Percentiles rank a stretch among this genome's conserved stretches.
Conservation (phyloP, 164 flowering plant genomes). For the Protea cynaroides region DNA sequence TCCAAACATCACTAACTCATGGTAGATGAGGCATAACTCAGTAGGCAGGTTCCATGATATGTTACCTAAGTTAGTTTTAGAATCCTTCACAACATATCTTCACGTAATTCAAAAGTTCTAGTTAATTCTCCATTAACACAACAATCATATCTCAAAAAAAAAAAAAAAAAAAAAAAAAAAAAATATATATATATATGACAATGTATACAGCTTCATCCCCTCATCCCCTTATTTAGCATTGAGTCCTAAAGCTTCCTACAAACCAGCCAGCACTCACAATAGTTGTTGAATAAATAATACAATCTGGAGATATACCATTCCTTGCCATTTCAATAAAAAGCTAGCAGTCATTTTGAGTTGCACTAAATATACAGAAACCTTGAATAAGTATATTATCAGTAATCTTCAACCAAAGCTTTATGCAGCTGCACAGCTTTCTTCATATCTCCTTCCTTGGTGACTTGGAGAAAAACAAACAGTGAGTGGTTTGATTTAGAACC, state of each 20-base stretch:
- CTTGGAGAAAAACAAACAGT: conserved; percentile 70
- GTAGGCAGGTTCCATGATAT: conserved; percentile 29
- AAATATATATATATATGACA: conserved; percentile 83
- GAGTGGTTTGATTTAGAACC: conserved; percentile 67
- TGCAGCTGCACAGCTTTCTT: conserved; percentile 64
- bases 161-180: no score
- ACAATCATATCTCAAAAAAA: conserved; percentile 62
- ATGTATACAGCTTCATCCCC: conserved; percentile 64
- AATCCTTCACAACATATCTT: conserved; percentile 63
- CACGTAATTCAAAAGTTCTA: conserved; percentile 52
- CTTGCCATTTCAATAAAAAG: conserved; percentile 50
- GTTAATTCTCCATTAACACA: conserved; percentile 47
- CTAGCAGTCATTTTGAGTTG: conserved; percentile 44
- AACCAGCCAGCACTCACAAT: conserved; percentile 56
- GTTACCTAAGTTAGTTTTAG: conserved; percentile 32
- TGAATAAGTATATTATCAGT: conserved; percentile 72
- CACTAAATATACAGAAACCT: conserved; percentile 73
- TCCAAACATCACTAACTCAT: conserved; percentile 4
- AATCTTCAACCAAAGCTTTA: conserved; percentile 44
- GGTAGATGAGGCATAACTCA: conserved; percentile 8
- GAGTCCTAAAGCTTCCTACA: conserved; percentile 56
- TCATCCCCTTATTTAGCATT: conserved; percentile 55
- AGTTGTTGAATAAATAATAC: conserved; percentile 77
- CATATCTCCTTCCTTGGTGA: conserved; percentile 56
- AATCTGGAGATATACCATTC: conserved; percentile 57